Evolutionary conservation across 768 basidiomycete species (phyloP).

Genomic region (Filobasidium floriforme): DNA sequence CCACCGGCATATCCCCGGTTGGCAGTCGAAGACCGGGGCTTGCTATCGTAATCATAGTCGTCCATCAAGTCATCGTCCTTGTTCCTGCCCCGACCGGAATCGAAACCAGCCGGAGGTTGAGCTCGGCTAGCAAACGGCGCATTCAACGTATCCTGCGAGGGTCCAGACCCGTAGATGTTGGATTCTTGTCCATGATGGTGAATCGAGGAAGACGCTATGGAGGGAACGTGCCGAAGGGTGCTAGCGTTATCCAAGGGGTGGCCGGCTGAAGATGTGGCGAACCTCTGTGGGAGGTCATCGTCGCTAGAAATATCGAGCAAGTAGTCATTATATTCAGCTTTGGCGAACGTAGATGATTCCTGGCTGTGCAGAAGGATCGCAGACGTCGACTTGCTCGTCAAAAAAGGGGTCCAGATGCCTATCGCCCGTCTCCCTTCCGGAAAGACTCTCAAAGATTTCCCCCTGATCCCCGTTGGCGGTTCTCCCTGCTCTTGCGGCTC

Average conservation of each 20-base stretch:
- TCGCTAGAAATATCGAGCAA: conserved; percentile 20
- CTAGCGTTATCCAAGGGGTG: conserved; percentile 14
- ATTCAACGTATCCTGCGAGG: neutral
- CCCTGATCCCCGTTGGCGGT: conserved; percentile 7
- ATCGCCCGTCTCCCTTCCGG: conserved; percentile 18
- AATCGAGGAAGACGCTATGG: conserved; percentile 8
- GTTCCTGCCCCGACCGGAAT: neutral
- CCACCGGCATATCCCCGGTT: neutral
- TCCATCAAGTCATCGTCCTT: neutral
- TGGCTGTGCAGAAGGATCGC: too few relatives aligned
- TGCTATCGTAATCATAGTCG: neutral
- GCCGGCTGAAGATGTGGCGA: neutral
- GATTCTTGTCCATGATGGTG: neutral
- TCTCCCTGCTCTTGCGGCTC: conserved; percentile 24
- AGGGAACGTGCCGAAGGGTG: neutral
- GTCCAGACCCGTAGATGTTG: neutral
- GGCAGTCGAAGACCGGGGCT: neutral
- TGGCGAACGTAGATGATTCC: too few relatives aligned
- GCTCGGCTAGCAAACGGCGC: neutral
- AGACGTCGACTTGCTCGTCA: conserved; percentile 36
- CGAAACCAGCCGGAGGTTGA: neutral
- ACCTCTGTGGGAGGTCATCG: conserved; percentile 15
- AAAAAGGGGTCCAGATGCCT: conserved; percentile 42
- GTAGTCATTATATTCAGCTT: conserved; percentile 1
- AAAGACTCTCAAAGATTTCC: conserved; percentile 7